These are phyloP conservation scores for Chiua virens DNA, from an alignment of 768 basidiomycete species.

Conservation along the genomic window DNA sequence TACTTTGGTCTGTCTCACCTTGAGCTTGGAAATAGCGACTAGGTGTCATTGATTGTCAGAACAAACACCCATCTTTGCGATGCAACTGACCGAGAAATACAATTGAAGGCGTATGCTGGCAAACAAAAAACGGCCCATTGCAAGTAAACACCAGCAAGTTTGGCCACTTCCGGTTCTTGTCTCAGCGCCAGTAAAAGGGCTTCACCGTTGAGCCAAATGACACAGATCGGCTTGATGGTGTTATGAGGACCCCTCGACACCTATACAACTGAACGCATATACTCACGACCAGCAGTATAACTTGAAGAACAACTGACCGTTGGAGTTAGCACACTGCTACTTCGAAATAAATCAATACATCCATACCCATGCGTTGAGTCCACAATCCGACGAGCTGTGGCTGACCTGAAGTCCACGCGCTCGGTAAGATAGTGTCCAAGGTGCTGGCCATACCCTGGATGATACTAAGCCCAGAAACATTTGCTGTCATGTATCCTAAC, in stretches of 20 bases:
- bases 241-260: neutral
- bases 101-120: conserved; percentile 65
- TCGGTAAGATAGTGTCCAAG: conserved; percentile 90
- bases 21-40: conserved; percentile 71
- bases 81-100: conserved; percentile 42
- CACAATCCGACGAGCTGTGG: conserved; percentile 88
- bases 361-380: conserved; percentile 81
- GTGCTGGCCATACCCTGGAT: conserved; percentile 82
- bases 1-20: conserved; percentile 49
- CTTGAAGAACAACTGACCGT: conserved; percentile 19
- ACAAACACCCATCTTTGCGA: conserved; percentile 34
- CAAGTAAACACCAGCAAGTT: conserved; percentile 71
- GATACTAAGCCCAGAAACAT: conserved; percentile 57
- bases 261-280: neutral
- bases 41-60: conserved; percentile 42
- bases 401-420: conserved; percentile 88
- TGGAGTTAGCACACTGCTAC: neutral
- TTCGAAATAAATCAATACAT: neutral
- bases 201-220: conserved; percentile 85
- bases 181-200: conserved; percentile 64
- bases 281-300: conserved; percentile 53
- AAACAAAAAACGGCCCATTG: conserved; percentile 74
- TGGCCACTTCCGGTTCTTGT: conserved; percentile 83
- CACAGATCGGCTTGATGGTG: conserved; percentile 48
- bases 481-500: conserved; percentile 73